A percentile compares a stretch with the other conserved stretches of the same genome.
Evolutionary conservation across 1,284 basidiomycete genomes (phyloP).

Genomic region (Rhizopogon parksii): DNA sequence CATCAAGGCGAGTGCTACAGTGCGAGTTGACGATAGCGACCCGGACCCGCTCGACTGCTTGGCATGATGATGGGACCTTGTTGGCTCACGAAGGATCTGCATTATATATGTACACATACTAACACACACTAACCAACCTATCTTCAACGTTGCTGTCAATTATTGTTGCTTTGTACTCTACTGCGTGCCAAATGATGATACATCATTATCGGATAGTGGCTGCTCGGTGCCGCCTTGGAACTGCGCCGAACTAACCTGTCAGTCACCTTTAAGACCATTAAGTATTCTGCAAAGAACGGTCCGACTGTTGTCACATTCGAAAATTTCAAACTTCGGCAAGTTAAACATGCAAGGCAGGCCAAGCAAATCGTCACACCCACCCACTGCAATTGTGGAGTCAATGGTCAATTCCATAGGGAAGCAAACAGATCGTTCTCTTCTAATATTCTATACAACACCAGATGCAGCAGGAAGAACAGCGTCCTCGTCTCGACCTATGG

Average conservation of each 20-base stretch:
- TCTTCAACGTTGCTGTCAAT: neutral
- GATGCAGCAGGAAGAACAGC: slow-evolving; percentile 46
- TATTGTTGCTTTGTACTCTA: neutral
- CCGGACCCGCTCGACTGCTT: slow-evolving; percentile 30
- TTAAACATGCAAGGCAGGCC: too few species aligned
- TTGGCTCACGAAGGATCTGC: neutral
- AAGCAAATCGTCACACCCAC: neutral
- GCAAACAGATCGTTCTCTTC: neutral
- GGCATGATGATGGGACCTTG: slow-evolving; percentile 4
- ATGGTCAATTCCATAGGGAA: neutral
- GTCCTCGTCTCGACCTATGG: slow-evolving; percentile 50
- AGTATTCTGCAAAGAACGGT: neutral
- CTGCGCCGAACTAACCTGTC: too few species aligned
- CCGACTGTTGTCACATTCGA: neutral
- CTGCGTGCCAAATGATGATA: neutral
- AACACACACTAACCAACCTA: neutral
- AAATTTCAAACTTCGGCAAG: neutral
- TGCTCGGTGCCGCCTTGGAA: neutral
- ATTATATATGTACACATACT: neutral
- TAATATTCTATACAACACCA: slow-evolving; percentile 29
- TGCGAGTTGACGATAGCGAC: slow-evolving; percentile 19
- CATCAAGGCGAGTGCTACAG: slow-evolving; percentile 21
- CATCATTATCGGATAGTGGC: neutral
- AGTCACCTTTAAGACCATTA: neutral
- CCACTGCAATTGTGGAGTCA: too few species aligned